phyloP scores from a whole-genome alignment of 257 asterid species.

The Apocynum venetum region DNA sequence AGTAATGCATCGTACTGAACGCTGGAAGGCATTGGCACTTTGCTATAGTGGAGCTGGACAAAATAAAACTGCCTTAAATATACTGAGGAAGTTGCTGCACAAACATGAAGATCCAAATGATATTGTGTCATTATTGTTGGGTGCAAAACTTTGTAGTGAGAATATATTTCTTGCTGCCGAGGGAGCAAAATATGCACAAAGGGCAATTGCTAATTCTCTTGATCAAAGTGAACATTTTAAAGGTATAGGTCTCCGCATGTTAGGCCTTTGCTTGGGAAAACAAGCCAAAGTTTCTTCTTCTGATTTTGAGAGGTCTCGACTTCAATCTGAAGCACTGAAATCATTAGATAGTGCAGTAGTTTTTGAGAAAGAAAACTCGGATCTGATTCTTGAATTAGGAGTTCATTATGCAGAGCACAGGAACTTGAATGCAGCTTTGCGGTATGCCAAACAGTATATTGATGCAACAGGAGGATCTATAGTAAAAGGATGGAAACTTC shows the following conservation, averaged over 20 bases:
- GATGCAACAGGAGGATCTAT: slow-evolving; percentile 90
- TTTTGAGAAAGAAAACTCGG: slow-evolving; percentile 70
- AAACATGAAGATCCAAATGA: slow-evolving; percentile 80
- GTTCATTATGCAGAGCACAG: slow-evolving; percentile 86
- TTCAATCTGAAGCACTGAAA: slow-evolving; percentile 88
- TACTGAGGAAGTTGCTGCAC: slow-evolving; percentile 76
- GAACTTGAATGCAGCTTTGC: slow-evolving; percentile 75
- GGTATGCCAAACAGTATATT: slow-evolving; percentile 74
- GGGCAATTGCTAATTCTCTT: slow-evolving; percentile 54
- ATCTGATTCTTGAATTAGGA: slow-evolving; percentile 77
- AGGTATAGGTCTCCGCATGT: slow-evolving; percentile 74
- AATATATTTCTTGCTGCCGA: slow-evolving; percentile 76
- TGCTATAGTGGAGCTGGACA: slow-evolving; percentile 71
- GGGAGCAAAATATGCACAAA: slow-evolving; percentile 74
- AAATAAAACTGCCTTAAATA: slow-evolving; percentile 58
- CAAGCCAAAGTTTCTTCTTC: slow-evolving; percentile 83
- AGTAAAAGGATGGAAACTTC: slow-evolving; percentile 87
- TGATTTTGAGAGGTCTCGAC: slow-evolving; percentile 84
- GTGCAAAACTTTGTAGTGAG: slow-evolving; percentile 82
- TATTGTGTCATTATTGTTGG: slow-evolving; percentile 63
- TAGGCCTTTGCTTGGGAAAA: slow-evolving; percentile 89
- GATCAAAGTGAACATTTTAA: slow-evolving; percentile 64
- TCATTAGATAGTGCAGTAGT: slow-evolving; percentile 70
- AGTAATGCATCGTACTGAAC: slow-evolving; percentile 60
- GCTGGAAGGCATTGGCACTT: slow-evolving; percentile 87